phyloP scores from a whole-genome alignment of 2,329 filamentous ascomycete species.

The Aspergillus luchuensis region DNA sequence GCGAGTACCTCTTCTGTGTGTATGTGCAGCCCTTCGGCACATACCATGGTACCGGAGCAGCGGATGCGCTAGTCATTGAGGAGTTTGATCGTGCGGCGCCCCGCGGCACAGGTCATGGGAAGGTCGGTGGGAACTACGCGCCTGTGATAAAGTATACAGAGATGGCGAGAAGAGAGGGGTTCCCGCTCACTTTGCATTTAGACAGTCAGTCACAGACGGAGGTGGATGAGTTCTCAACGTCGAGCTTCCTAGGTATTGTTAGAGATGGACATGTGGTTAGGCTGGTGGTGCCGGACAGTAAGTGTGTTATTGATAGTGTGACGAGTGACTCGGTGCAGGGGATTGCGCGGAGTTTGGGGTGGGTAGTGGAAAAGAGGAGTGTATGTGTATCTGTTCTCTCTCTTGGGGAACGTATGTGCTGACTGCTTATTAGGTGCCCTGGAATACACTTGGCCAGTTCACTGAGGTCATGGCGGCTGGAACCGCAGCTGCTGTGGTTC shows the following conservation, averaged over 20 bases:
- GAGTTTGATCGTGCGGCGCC: conserved; percentile 13
- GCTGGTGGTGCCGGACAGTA: conserved; percentile 10
- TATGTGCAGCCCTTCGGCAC: conserved; percentile 3
- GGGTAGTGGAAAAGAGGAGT: conserved; percentile 4
- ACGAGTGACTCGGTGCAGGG: conserved; percentile 2
- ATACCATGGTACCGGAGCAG: conserved; percentile 1
- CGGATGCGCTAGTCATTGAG: conserved; percentile 6
- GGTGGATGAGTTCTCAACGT: conserved; percentile 10
- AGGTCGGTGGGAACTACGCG: conserved; percentile 11
- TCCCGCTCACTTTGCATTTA: conserved; percentile 6
- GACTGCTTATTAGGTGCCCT: conserved; percentile 3
- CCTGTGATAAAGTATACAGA: conserved; percentile 9
- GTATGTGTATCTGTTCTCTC: not conserved
- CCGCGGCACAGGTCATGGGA: not conserved
- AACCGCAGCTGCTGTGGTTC: not conserved
- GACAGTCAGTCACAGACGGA: conserved; percentile 3
- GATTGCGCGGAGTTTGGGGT: not conserved
- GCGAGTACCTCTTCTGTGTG: not conserved
- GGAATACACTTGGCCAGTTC: not conserved
- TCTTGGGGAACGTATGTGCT: not conserved
- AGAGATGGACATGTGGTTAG: not conserved
- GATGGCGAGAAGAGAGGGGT: conserved; percentile 7
- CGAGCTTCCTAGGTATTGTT: not conserved
- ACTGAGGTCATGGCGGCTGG: conserved; percentile 6
- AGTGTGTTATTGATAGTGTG: conserved; percentile 8